Base-by-base conservation (phyloP, 306 rosid genomes). In the Leucaena leucocephala region DNA sequence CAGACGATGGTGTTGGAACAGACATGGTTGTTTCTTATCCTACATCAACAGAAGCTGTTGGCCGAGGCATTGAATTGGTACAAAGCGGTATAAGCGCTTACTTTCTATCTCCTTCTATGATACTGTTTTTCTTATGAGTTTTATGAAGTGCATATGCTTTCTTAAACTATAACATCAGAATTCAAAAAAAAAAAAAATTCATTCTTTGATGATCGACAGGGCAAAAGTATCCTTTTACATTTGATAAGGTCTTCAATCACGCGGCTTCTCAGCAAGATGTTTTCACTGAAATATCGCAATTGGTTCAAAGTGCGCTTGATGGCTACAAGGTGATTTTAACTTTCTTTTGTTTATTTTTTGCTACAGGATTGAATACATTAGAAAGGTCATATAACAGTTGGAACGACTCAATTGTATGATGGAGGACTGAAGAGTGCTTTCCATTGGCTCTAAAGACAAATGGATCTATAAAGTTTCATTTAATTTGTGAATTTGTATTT, bases 231-330 rank as follows among this genome's bases (percentile, higher is more conserved):
- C 87, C 89, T 80, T 96, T 96, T 83, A 91, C 97, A 64, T 96
- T 93, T 91, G 99, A 96, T 83, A 91, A 96, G 82, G 99, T 93
- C 69, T 96, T 96, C 77, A 82, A 62, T 80, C 96, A 96, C 6
- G 91, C 82, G 57, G 90, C 99, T 61, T 87, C 98, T 54, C 98
- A 96, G 79, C 88, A 86, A 40, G 96, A 96, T 49, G 96, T 93
- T 79, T 96, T 96, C 80, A 83, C 82, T 3, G 99, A 96, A 80
- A 88, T 96, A 85, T 93, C 99, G 9, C 99, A 96, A 75, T 83
- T 96, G 64, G 98, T 96, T 11, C 99, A 93, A 77, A 96, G 98
- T 87, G 99, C 99, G 4, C 99, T 96, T 55, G 99, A 96, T 75
- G 99, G 99, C 36, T 96, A 93, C 57, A 96, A 93, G 99, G 99